Base-by-base conservation (phyloP, 768 basidiomycete species). In the Sistotremastrum niveocremeum region DNA sequence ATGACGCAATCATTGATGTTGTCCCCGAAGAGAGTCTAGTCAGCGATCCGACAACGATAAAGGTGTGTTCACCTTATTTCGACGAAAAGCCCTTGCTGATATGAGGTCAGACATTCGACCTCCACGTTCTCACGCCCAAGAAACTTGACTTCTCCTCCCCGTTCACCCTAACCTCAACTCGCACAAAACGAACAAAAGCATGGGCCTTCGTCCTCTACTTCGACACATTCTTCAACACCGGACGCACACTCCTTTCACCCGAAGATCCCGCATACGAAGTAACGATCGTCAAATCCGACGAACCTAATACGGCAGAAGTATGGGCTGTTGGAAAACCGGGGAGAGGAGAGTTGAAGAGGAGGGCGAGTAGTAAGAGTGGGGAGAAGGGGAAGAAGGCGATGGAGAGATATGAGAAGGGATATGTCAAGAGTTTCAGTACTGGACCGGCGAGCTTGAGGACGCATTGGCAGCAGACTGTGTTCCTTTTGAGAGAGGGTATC, bases 381-480 rank as follows among this genome's bases (percentile, higher is more conserved):
- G 69, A 67, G 54, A 66, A 62, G 43, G 70, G 66, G 49, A 69
- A 70, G 47, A 67, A 64, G 35, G 66, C 62, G 45, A 56, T 61
- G 9, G 57, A 56, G 12, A 54, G 49, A 32, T 10, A 35, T 37
- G 30, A 48, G 40, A 43, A 45, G 42, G 45, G 49, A 29, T 44
- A 51, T 10, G 58, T 78, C 6, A 76, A 72, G 5, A 87, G 84
- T 60, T 87, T 99, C 63, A 93, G 87, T 54, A 98, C 94, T 0
- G 88, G 94, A 0, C 91, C 94, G 7, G 65, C 65, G 54, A 91
- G 86, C 47, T 75, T 76, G 28, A 78, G 87, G 7, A 98, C 93
- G 30, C 94, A 99, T 60, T 98, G 94, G 94, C 91, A 90, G 59
- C 94, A 99, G 58, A 90, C 94, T 0, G 54, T 89, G 2, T 95